These are phyloP conservation scores for Wallemia hederae DNA, from an alignment of 1,284 basidiomycete genomes.

Conservation along the genomic window DNA sequence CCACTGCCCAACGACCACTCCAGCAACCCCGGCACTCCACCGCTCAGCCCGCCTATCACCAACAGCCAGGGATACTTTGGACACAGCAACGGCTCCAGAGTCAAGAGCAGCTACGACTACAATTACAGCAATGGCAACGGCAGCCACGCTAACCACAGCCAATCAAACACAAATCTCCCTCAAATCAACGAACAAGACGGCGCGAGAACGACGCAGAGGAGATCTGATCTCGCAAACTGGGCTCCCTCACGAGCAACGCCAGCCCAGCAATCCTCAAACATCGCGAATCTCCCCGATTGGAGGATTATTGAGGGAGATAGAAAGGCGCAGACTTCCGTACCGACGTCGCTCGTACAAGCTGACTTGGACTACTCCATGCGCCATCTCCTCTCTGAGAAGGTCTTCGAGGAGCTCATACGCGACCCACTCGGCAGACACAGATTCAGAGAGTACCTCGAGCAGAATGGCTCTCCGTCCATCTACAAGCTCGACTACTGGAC, in stretches of 20 bases:
- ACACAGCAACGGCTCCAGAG: not conserved
- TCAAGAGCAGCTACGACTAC: not conserved
- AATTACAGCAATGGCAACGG: not conserved
- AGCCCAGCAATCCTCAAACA: not conserved
- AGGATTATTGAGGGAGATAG: conserved; percentile 2
- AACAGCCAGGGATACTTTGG: not conserved
- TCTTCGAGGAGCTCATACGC: conserved; percentile 7
- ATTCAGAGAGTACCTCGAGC: conserved; percentile 6
- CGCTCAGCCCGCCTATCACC: not conserved
- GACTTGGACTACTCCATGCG: conserved; percentile 4
- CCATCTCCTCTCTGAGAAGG: conserved; percentile 5
- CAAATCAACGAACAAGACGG: not conserved
- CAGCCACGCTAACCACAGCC: not conserved
- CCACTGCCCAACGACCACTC: not conserved
- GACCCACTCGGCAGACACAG: conserved; percentile 8
- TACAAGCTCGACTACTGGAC: not conserved
- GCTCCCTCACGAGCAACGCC: not conserved
- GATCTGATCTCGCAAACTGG: not conserved
- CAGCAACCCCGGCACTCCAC: not conserved
- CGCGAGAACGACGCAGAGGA: not conserved
- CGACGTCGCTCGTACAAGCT: conserved; percentile 1
- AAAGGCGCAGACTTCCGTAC: not conserved
- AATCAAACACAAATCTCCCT: not conserved
- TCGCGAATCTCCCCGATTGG: not conserved
- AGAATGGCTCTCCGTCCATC: not conserved